Conservation (phyloP, 305 asterid species). For the Nicotiana rustica region DNA sequence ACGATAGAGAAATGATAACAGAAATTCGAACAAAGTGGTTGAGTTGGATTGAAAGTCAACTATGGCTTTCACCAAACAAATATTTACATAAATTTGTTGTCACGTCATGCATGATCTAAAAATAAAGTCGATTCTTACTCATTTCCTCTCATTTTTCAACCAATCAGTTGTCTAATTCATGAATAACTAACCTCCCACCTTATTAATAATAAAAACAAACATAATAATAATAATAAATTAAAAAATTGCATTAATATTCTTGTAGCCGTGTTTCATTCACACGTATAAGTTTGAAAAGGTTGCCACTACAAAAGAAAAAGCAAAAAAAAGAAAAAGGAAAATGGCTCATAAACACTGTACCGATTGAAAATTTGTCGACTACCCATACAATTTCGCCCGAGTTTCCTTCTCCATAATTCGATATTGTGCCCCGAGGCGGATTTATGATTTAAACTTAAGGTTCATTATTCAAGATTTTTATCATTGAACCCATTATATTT, state of each 20-base stretch:
- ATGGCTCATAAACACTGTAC: neutral
- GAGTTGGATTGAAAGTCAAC: constrained; percentile 27
- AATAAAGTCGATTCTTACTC: neutral
- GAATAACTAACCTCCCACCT: neutral
- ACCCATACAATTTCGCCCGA: neutral
- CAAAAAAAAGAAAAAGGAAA: neutral
- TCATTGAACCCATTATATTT: too few relatives aligned
- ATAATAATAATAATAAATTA: neutral
- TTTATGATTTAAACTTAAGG: too few relatives aligned
- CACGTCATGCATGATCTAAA: neutral
- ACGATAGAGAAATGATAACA: constrained; percentile 22
- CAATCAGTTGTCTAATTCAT: constrained; percentile 3
- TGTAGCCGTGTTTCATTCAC: neutral
- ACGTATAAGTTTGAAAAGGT: constrained; percentile 1
- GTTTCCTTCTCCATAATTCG: neutral
- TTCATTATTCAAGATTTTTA: too few relatives aligned
- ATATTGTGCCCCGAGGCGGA: neutral
- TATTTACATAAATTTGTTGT: neutral
- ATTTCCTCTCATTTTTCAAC: neutral
- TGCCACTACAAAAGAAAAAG: neutral
- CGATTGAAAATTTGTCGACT: neutral
- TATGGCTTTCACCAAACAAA: constrained; percentile 31
- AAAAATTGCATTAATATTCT: neutral
- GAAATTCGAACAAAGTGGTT: constrained; percentile 23
- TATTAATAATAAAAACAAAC: neutral